A percentile compares a stretch with the other conserved stretches of the same genome.
Evolutionary conservation across 768 basidiomycete species (phyloP).

Genomic region (Mycena alexandri): DNA sequence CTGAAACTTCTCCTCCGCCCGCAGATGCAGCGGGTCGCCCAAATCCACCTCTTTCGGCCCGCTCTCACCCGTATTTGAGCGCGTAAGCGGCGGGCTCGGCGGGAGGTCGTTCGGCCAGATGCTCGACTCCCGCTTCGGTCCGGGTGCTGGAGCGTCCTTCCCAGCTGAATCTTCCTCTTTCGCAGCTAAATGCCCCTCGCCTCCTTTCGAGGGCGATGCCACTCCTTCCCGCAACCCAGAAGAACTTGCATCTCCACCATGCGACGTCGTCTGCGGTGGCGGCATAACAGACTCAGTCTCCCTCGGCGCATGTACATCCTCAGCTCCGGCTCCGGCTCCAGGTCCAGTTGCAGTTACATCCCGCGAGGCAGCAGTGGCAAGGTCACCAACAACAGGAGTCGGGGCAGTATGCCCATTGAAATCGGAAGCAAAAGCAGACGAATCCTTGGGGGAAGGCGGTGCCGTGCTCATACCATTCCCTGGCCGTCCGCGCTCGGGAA

Average conservation of each 20-base stretch:
- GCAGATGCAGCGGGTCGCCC: slow-evolving; percentile 12
- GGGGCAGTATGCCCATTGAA: background rate
- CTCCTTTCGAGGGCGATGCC: slow-evolving; percentile 17
- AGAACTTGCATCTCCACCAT: background rate
- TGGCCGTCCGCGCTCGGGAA: slow-evolving; percentile 1
- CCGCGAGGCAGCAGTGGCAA: no score
- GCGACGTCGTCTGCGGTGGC: no score
- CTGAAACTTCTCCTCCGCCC: no score
- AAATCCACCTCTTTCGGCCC: slow-evolving; percentile 33
- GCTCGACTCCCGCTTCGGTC: slow-evolving; percentile 35
- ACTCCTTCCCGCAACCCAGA: background rate
- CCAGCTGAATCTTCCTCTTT: slow-evolving; percentile 21
- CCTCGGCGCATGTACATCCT: background rate
- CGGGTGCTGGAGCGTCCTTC: slow-evolving; percentile 10
- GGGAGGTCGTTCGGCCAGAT: slow-evolving; percentile 43
- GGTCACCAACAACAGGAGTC: background rate
- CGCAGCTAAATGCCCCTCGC: slow-evolving; percentile 10
- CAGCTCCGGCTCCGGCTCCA: no score
- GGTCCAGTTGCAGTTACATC: no score
- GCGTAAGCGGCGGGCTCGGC: slow-evolving; percentile 48
- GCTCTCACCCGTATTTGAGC: slow-evolving; percentile 40
- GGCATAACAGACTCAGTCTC: no score
- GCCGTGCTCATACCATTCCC: slow-evolving; percentile 32
- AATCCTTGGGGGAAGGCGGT: slow-evolving; percentile 28
- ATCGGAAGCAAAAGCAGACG: background rate